phyloP scores from a whole-genome alignment of 2,329 filamentous ascomycete species.

The Aspergillus sp. region DNA sequence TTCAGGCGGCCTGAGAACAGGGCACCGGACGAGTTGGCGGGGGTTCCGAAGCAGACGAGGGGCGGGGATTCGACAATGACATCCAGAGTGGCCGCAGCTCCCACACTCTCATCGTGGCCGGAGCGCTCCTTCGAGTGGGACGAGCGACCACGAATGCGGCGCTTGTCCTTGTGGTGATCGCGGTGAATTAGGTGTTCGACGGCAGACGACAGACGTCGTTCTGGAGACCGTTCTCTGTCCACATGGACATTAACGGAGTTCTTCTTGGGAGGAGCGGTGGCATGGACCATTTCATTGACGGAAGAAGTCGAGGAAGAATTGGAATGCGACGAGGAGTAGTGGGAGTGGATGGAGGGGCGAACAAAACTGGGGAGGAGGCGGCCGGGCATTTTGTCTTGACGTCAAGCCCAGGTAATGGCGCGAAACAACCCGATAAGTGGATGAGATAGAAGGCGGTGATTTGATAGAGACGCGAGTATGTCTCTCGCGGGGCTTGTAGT shows the following conservation, averaged over 20 bases:
- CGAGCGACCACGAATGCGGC: slow-evolving; percentile 32
- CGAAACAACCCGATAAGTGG: background rate
- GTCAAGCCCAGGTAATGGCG: background rate
- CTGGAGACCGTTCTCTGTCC: slow-evolving; percentile 34
- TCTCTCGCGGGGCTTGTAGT: background rate
- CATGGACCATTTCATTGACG: slow-evolving; percentile 32
- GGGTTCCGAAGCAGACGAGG: slow-evolving; percentile 74
- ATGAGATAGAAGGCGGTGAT: background rate
- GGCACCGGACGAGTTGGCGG: slow-evolving; percentile 74
- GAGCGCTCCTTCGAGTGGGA: slow-evolving; percentile 38
- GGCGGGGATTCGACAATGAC: slow-evolving; percentile 80
- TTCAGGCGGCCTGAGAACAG: slow-evolving; percentile 80
- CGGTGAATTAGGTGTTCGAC: slow-evolving; percentile 45
- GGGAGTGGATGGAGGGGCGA: slow-evolving; percentile 30
- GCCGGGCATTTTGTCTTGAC: slow-evolving; percentile 34
- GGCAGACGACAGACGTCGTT: slow-evolving; percentile 41
- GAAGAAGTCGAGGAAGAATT: slow-evolving; percentile 37
- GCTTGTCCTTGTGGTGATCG: slow-evolving; percentile 43
- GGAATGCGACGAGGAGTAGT: slow-evolving; percentile 29
- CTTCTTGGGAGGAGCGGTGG: slow-evolving; percentile 24
- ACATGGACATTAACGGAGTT: slow-evolving; percentile 17
- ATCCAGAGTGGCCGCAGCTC: slow-evolving; percentile 52
- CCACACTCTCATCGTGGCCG: slow-evolving; percentile 25
- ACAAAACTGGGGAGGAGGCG: slow-evolving; percentile 40
- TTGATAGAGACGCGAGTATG: background rate